Conservation (phyloP, 2,329 filamentous ascomycete genomes). For the Aspergillus proliferans region DNA sequence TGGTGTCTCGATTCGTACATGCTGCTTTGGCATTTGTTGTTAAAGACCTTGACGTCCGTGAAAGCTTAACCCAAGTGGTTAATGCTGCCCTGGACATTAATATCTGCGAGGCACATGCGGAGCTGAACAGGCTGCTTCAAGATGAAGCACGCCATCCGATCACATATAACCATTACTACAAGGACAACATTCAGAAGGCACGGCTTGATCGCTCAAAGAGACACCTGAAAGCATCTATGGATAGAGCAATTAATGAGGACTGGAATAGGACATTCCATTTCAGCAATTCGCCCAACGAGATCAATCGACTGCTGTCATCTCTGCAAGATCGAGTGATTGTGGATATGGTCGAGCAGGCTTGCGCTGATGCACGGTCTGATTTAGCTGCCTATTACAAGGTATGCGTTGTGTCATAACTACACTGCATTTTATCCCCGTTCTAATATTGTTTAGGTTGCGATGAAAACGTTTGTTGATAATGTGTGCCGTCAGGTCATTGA, state of each 20-base stretch:
- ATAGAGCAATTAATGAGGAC: no score
- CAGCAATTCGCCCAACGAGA: no score
- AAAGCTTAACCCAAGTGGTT: constrained; percentile 2
- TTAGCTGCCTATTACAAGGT: constrained; percentile 20
- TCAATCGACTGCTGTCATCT: no score
- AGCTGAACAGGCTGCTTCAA: constrained; percentile 9
- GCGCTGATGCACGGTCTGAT: constrained; percentile 15
- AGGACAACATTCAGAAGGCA: constrained; percentile 25
- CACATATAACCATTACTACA: constrained; percentile 31
- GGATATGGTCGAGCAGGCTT: constrained; percentile 16
- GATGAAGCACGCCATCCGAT: constrained; percentile 19
- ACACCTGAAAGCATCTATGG: no score
- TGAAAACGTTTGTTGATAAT: constrained; percentile 23
- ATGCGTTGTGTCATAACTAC: background rate
- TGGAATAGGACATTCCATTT: no score
- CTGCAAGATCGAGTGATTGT: constrained; percentile 6
- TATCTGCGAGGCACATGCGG: constrained; percentile 4
- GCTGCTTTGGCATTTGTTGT: constrained; percentile 5
- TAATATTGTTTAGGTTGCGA: constrained; percentile 13
- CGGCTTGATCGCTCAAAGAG: background rate
- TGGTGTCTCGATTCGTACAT: constrained; percentile 9
- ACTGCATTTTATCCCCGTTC: background rate
- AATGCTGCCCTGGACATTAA: constrained; percentile 4
- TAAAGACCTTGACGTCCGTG: constrained; percentile 3
- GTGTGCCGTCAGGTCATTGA: constrained; percentile 21